Evolutionary conservation across 164 flowering plant genomes (phyloP).

Genomic region (Vitis labrusca): DNA sequence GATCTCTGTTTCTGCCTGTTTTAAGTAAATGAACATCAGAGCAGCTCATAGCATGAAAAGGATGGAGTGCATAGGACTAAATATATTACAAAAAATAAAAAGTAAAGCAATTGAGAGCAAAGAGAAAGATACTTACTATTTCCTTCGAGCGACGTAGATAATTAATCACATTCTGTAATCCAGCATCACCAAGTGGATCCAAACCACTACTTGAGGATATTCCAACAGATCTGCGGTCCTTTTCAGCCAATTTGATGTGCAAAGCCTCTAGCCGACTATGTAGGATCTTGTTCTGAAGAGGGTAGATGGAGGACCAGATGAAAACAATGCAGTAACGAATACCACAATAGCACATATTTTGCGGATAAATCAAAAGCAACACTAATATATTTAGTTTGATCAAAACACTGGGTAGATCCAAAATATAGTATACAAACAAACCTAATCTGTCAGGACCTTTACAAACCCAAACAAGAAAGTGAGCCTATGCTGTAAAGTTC

Average conservation of each 20-base stretch:
- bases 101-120: not conserved
- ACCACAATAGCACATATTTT: not conserved
- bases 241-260: conserved; percentile 82
- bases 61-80: too few species aligned
- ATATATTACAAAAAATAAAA: too few species aligned
- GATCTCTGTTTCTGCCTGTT: conserved; percentile 89
- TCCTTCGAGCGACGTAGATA: conserved; percentile 86
- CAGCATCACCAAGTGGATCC: conserved; percentile 48
- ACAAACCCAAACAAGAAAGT: too few species aligned
- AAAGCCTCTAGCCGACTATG: conserved; percentile 76
- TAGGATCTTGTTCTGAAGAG: conserved; percentile 73
- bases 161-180: conserved; percentile 66
- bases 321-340: not conserved
- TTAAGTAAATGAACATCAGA: conserved; percentile 1
- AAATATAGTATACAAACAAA: too few species aligned
- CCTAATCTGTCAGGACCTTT: too few species aligned
- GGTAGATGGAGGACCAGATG: not conserved
- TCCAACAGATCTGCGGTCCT: conserved; percentile 48
- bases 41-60: not conserved
- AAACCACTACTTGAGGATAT: conserved; percentile 26
- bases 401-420: too few species aligned
- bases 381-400: too few species aligned
- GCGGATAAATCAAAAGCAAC: too few species aligned
- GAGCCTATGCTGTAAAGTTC: too few species aligned
- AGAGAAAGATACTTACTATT: conserved; percentile 45